Evolutionary conservation across 164 flowering plant species (phyloP).

Genomic region (Amborella trichopoda): DNA sequence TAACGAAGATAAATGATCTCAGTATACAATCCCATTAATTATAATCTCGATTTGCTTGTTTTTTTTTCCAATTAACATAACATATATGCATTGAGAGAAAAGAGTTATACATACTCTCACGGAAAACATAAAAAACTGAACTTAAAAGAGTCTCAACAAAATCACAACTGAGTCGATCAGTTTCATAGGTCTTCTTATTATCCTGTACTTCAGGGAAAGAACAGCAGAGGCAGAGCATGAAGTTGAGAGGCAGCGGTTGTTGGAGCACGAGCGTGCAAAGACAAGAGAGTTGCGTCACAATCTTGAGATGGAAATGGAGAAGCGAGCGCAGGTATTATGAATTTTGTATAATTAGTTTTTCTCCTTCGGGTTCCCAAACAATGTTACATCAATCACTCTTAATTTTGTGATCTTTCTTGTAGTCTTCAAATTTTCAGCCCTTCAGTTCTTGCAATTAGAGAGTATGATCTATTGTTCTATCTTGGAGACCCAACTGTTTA

Average conservation of each 20-base stretch:
- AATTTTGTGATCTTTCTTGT: background rate
- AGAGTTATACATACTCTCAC: too few relatives aligned
- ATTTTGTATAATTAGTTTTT: background rate
- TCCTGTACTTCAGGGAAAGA: constrained; percentile 45
- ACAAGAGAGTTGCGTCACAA: constrained; percentile 76
- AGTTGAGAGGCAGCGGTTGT: constrained; percentile 62
- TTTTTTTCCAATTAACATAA: too few relatives aligned
- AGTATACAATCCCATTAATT: too few relatives aligned
- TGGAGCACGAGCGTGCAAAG: constrained; percentile 78
- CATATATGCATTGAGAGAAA: too few relatives aligned
- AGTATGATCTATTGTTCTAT: background rate
- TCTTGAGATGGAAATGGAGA: constrained; percentile 89
- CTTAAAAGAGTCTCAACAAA: too few relatives aligned
- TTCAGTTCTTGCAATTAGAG: background rate
- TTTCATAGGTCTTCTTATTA: too few relatives aligned
- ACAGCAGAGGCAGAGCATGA: constrained; percentile 58
- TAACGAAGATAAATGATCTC: too few relatives aligned
- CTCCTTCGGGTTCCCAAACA: background rate
- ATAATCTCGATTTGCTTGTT: too few relatives aligned
- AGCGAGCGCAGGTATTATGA: constrained; percentile 67
- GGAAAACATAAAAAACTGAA: too few relatives aligned
- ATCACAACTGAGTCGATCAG: too few relatives aligned
- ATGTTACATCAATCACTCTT: background rate
- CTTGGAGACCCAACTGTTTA: too few relatives aligned
- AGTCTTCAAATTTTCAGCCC: background rate